Percentiles rank a stretch among this genome's conserved stretches.
These are phyloP conservation scores for Huntiella decipiens DNA, from an alignment of 2,329 filamentous ascomycete species.

Conservation along the genomic window DNA sequence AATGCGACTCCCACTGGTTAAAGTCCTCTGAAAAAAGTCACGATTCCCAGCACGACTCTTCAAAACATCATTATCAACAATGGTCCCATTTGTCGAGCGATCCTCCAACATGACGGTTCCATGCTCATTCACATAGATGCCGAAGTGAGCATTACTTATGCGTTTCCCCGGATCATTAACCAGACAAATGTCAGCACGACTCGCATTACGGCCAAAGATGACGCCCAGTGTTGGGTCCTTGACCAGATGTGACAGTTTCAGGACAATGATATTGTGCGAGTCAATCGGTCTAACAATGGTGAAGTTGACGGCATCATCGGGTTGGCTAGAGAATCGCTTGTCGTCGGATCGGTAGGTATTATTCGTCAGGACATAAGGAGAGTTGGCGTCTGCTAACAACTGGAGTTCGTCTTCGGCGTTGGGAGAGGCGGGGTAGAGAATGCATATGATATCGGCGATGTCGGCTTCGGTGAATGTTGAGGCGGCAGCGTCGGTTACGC, in stretches of 20 bases:
- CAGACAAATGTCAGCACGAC: slow-evolving; percentile 54
- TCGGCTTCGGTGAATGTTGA: slow-evolving; percentile 70
- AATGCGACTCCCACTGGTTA: slow-evolving; percentile 55
- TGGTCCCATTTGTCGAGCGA: slow-evolving; percentile 85
- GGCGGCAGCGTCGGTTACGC: slow-evolving; percentile 48
- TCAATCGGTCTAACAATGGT: no score
- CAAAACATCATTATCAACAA: slow-evolving; percentile 58
- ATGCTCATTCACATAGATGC: slow-evolving; percentile 75
- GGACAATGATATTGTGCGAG: slow-evolving; percentile 47
- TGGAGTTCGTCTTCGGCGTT: slow-evolving; percentile 53
- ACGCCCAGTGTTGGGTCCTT: slow-evolving; percentile 57
- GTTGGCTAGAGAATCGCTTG: slow-evolving; percentile 21
- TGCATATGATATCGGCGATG: slow-evolving; percentile 72
- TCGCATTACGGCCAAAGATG: slow-evolving; percentile 61
- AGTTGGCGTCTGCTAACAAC: slow-evolving; percentile 27
- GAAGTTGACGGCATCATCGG: no score
- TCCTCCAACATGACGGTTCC: slow-evolving; percentile 85
- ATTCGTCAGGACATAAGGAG: slow-evolving; percentile 29
- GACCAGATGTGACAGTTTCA: slow-evolving; percentile 57
- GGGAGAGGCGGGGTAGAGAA: slow-evolving; percentile 62
- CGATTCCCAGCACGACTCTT: slow-evolving; percentile 20
- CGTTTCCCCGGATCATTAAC: slow-evolving; percentile 46
- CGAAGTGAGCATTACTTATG: slow-evolving; percentile 90
- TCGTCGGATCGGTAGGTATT: slow-evolving; percentile 15
- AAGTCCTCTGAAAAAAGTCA: slow-evolving; percentile 34